These are phyloP conservation scores for sunflower (Helianthus annuus) DNA, from an alignment of 129 eudicot species.

Conservation along the genomic window HanXRQr2.0-SUNRISE NC_035442.2:75466305-75466804, in stretches of 20 bases:
- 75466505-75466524: constrained; percentile 66
- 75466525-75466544: constrained; percentile 88
- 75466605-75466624: background rate
- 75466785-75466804: background rate
- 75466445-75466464: constrained; percentile 42
- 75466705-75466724: background rate
- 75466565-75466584: too few relatives aligned
- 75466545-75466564: constrained; percentile 29
- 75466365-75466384: too few relatives aligned
- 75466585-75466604: background rate
- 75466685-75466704: background rate
- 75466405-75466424: too few relatives aligned
- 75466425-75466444: too few relatives aligned
- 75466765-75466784: constrained; percentile 4
- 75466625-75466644: background rate
- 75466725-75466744: background rate
- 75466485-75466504: constrained; percentile 77
- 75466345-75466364: too few relatives aligned
- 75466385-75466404: too few relatives aligned
- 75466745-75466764: background rate
- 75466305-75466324: too few relatives aligned
- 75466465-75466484: constrained; percentile 70
- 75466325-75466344: too few relatives aligned
- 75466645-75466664: constrained; percentile 1
- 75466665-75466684: background rate